Conservation (phyloP, 2,329 filamentous ascomycete species). For the Aspergillus persii region DNA sequence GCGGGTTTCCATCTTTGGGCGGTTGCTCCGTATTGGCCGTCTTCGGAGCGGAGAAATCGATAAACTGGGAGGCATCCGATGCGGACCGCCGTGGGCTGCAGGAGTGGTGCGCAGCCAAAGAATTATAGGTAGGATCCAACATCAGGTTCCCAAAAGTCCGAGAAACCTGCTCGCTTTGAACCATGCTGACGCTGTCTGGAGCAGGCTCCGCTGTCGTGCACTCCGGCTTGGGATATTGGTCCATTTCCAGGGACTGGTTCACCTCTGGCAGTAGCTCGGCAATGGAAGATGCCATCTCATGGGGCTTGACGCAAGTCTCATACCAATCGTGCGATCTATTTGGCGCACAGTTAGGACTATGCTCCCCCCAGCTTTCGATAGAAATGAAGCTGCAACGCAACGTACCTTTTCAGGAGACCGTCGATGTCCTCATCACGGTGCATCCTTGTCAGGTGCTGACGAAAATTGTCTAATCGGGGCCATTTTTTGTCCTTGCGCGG, state of each 20-base stretch:
- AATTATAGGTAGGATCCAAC: not conserved
- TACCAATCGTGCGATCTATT: conserved; percentile 38
- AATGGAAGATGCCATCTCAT: conserved; percentile 15
- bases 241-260: not conserved
- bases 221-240: not conserved
- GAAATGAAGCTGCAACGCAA: not conserved
- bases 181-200: not conserved
- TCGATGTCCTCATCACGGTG: conserved; percentile 54
- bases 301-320: conserved; percentile 23
- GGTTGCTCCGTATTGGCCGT: not conserved
- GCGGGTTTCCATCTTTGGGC: not conserved
- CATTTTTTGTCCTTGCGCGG: conserved; percentile 65
- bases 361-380: too few species aligned
- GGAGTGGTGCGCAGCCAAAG: not conserved
- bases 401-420: conserved; percentile 50
- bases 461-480: conserved; percentile 84
- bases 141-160: not conserved
- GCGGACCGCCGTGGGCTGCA: not conserved
- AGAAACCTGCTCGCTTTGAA: not conserved
- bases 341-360: not conserved
- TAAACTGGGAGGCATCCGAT: not conserved
- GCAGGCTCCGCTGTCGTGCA: not conserved
- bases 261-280: conserved; percentile 11
- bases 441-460: conserved; percentile 69
- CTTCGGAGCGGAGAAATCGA: not conserved